Evolutionary conservation across 2,329 filamentous ascomycete genomes (phyloP), one percentile per base, ranked within the genome.

Genomic region (Emmonsia crescens): DNA sequence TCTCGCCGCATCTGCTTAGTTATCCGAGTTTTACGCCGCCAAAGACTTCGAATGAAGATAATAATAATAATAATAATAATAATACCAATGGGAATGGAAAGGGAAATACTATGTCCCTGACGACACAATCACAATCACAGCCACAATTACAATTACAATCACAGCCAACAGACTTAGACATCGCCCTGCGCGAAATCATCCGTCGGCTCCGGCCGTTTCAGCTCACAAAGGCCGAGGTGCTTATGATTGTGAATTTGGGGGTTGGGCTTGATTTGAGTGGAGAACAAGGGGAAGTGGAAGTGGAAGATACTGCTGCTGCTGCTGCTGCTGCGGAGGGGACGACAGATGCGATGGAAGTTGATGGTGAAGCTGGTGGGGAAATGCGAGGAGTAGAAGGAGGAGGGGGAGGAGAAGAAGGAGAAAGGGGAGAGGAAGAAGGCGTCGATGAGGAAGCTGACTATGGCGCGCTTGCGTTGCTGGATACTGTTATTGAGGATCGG

Each of bases 221-320:
- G 19, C 68, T 79, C 21, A 79, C 77, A 33, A 79, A 80, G 66
- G 76, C 74, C 0, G 78, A 80, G 66, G 74, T 77, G 10, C 64
- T 78, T 21, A 78, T 75, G 71, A 73, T 79, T 58, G 65, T 79
- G 24, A 79, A 80, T 62, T 66, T 79, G 31, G 76, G 78, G 0
- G 66, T 78, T 19, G 77, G 77, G 2, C 31, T 76, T 19, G 60
- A 63, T 29, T 60, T 31, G 9, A 60, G 52, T 36, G 57, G 57
- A 48, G 65, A 60, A 24, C 33, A 64, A 57, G 42, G 62, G 61
- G 36, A 61, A 60, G 3, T 66, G 51, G 67, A 63, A 57, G 68
- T 31, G 6, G 67, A 66, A 16, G 65, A 49, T n/a, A 68, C 36
- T 9, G 62, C 56, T 19, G 16, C 38, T 42, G 14, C 12, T 5